Base-by-base conservation (phyloP, 129 eudicot genomes). In the Tagetes patula region DNA sequence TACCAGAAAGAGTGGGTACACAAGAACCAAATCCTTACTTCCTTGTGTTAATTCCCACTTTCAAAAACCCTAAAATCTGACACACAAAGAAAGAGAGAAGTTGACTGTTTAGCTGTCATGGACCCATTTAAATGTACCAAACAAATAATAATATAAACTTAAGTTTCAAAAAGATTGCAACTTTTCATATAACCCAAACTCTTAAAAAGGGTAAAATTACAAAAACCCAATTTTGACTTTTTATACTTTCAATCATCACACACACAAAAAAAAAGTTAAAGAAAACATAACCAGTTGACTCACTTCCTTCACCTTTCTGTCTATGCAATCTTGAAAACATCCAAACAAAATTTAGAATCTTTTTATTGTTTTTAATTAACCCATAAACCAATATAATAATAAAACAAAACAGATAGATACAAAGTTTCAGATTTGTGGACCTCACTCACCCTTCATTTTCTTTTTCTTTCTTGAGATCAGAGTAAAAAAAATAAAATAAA, bases 1-100 rank as follows among this genome's bases (percentile, higher is more conserved):
- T 76, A 73, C 78, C 81, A 65, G 64, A 76, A 78, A 75, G 83
- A 84, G 88, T 88, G 81, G 90, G 86, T 85, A 78, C 76, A 81
- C 53, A 80, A 81, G 86, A 87, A 74, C 88, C 82, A 79, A 78
- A 82, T 79, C 80, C 76, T 84, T 77, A 75, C 52, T 77, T 75
- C 66, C 70, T 70, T 75, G 63, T 72, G 59, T 68, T 41, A 73
- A 55, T 72, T 50, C 79, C 70, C 67, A 61, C 77, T 60, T 71
- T 77, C 82, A 77, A 78, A 85, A 75, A 82, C 84, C 84, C 74
- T 81, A 69, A 65, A 34, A 10, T 20, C 27, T 20, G 27, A 20
- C 27, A 20, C 27, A 20, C 27, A 20, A 3, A 33, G 39, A 56
- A 30, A 59, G 48, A 76, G 48, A 45, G 64, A 67, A 53, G 84